Evolutionary conservation across 106 monocot genomes (phyloP).

Genomic region (Triglochin maritima): DNA sequence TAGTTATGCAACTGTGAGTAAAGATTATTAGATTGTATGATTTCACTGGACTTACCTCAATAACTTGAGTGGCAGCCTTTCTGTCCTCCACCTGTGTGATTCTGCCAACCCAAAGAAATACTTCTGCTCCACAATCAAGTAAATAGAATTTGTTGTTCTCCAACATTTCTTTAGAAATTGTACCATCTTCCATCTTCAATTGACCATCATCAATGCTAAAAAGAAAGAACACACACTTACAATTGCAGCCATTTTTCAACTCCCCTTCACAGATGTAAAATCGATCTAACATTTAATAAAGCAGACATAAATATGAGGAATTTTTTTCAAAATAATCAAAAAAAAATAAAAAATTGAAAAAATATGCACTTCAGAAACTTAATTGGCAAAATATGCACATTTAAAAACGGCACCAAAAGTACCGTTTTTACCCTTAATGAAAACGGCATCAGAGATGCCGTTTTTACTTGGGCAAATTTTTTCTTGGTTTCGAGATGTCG

Average conservation of each 20-base stretch:
- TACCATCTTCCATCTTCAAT: conserved; percentile 38
- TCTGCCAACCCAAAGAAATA: conserved; percentile 80
- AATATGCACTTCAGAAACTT: too few relatives aligned
- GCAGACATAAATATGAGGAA: background rate
- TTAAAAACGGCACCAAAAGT: too few relatives aligned
- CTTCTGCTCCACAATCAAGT: conserved; percentile 63
- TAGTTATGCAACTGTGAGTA: background rate
- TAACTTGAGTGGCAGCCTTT: conserved; percentile 47
- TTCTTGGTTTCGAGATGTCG: too few relatives aligned
- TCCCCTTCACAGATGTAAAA: background rate
- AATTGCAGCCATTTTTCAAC: background rate
- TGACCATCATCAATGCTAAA: conserved; percentile 48
- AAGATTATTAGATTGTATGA: background rate
- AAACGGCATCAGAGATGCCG: too few relatives aligned
- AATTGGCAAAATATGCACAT: too few relatives aligned
- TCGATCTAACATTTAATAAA: background rate
- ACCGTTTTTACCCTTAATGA: too few relatives aligned
- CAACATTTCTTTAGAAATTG: conserved; percentile 43
- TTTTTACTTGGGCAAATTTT: too few relatives aligned
- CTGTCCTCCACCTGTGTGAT: conserved; percentile 61
- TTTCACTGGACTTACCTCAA: conserved; percentile 49
- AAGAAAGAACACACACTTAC: background rate
- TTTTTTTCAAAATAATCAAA: too few relatives aligned
- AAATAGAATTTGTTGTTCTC: conserved; percentile 79
- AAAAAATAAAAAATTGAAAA: too few relatives aligned